Conservation (phyloP, 2,329 filamentous ascomycete species). For the Fusarium heterosporum region DNA sequence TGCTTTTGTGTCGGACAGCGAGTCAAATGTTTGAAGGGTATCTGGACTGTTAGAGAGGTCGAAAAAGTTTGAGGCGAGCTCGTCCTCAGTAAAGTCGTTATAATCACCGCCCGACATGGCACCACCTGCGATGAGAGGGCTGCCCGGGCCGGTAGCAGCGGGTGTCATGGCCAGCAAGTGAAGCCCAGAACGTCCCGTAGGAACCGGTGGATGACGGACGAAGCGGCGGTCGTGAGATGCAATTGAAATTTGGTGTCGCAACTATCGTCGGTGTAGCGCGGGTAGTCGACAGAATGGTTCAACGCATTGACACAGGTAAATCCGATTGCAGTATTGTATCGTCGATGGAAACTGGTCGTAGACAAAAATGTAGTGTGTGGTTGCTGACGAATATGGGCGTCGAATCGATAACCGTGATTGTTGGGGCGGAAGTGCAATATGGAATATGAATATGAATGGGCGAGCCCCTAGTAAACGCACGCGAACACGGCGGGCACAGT, state of each 20-base stretch:
- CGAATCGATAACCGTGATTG: slow-evolving; percentile 38
- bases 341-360: neutral
- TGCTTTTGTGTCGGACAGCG: slow-evolving; percentile 49
- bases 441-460: slow-evolving; percentile 36
- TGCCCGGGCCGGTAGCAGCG: slow-evolving; percentile 50
- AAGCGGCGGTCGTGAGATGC: slow-evolving; percentile 21
- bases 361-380: neutral
- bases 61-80: slow-evolving; percentile 51
- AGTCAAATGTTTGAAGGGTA: slow-evolving; percentile 52
- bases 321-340: slow-evolving; percentile 11
- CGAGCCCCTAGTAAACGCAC: slow-evolving; percentile 42
- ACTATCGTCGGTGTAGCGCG: slow-evolving; percentile 43
- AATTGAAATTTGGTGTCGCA: slow-evolving; percentile 44
- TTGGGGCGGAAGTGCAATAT: slow-evolving; percentile 45
- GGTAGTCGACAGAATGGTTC: slow-evolving; percentile 25
- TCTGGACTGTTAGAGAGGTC: slow-evolving; percentile 55
- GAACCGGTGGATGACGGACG: slow-evolving; percentile 14
- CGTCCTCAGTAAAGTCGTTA: slow-evolving; percentile 55
- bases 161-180: slow-evolving; percentile 53
- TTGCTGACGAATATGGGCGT: slow-evolving; percentile 30
- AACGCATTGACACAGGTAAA: slow-evolving; percentile 36
- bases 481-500: slow-evolving; percentile 46
- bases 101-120: slow-evolving; percentile 54
- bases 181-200: slow-evolving; percentile 38
- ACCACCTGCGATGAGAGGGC: slow-evolving; percentile 55